Percentiles rank a stretch among this genome's conserved stretches.
These are phyloP conservation scores for Ceratocystis ficicola DNA, from an alignment of 2,329 filamentous ascomycete genomes.

Conservation along the genomic window DNA sequence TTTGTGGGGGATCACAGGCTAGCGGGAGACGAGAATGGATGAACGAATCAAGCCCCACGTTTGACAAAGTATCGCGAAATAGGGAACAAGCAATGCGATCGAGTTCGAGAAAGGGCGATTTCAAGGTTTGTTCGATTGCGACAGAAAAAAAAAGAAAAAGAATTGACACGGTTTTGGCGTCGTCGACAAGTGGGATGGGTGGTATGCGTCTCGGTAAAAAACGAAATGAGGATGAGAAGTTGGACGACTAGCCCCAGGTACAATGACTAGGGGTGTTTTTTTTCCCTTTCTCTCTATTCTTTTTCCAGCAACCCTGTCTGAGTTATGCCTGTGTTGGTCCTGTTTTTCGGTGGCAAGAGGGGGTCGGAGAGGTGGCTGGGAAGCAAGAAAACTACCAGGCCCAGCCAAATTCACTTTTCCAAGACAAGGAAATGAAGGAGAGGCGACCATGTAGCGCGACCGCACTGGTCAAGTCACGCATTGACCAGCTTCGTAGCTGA, in stretches of 20 bases:
- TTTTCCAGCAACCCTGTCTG: neutral
- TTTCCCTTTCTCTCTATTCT: neutral
- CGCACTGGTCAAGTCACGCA: constrained; percentile 1
- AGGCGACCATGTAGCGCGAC: constrained; percentile 1
- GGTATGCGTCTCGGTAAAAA: constrained; percentile 16
- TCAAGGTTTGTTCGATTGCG: neutral
- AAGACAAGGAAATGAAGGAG: constrained; percentile 3
- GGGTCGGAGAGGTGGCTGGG: constrained; percentile 18
- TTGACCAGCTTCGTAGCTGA: neutral
- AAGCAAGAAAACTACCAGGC: neutral
- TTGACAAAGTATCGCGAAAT: neutral
- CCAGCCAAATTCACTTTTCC: neutral
- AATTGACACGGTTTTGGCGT: neutral
- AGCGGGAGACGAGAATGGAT: neutral
- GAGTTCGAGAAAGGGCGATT: neutral
- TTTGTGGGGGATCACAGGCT: neutral
- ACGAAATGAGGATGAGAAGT: constrained; percentile 20
- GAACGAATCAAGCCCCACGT: neutral
- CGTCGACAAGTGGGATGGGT: neutral
- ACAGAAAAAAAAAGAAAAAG: constrained; percentile 2
- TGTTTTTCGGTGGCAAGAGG: neutral
- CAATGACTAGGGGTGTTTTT: constrained; percentile 10
- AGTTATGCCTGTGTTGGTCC: neutral
- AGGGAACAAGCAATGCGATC: constrained; percentile 10
- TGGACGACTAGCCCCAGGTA: constrained; percentile 12